Conservation (phyloP, 345 rosid genomes). For the Cardamine resedifolia region DNA sequence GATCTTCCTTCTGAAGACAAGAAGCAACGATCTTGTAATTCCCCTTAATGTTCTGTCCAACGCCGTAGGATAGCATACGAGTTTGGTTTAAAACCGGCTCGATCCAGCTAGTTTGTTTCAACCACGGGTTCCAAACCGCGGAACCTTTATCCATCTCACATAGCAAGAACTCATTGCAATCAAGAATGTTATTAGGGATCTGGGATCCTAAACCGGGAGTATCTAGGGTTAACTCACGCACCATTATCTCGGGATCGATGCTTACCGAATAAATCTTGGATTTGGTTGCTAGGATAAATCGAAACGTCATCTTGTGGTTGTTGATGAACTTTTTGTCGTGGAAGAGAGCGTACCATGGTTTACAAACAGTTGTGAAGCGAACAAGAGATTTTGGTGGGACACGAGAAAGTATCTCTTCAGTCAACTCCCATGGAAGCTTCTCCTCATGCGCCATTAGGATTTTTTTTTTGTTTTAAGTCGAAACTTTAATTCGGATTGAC, state of each 20-base stretch:
- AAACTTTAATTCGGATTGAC: neutral
- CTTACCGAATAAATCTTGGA: slow-evolving; percentile 25
- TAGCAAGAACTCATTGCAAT: slow-evolving; percentile 1
- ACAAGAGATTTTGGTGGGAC: neutral
- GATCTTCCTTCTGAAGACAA: neutral
- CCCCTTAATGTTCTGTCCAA: neutral
- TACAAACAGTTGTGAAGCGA: neutral
- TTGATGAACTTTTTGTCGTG: slow-evolving; percentile 6
- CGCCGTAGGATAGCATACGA: neutral
- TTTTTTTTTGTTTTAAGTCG: neutral
- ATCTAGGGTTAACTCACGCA: slow-evolving; percentile 4
- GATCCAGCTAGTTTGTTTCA: neutral
- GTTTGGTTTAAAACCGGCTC: neutral
- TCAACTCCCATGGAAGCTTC: slow-evolving; percentile 15
- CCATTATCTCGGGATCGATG: neutral
- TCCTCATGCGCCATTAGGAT: neutral
- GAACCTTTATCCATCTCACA: neutral
- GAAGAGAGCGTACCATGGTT: slow-evolving; percentile 3
- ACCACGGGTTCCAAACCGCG: neutral
- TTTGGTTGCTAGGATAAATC: slow-evolving; percentile 4
- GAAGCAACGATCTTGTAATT: slow-evolving; percentile 6
- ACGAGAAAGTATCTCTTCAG: neutral
- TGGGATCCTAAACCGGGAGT: neutral
- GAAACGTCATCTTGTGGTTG: slow-evolving; percentile 10
- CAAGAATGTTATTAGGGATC: neutral